Base-by-base conservation (phyloP, 2,329 filamentous ascomycete genomes). In the Esteya vermicola region DNA sequence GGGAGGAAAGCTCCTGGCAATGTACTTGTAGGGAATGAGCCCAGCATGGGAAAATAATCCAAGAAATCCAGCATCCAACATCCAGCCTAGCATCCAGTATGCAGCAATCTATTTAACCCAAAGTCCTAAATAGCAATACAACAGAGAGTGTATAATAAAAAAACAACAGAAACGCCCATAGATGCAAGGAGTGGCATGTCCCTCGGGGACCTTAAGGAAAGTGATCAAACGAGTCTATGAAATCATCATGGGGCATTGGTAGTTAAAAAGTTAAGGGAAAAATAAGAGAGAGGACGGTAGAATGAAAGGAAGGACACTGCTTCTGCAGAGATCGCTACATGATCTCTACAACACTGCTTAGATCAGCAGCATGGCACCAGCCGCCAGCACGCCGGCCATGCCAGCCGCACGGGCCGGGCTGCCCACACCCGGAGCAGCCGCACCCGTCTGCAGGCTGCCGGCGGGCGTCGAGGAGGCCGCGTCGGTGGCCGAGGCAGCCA, bases 401-500 rank as follows among this genome's bases (percentile, higher is more conserved):
- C 44, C 45, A 16, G 47, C 35, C 8, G 48, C n/a, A n/a, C n/a
- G 19, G 16, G 34, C 38, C 7, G 38, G 38, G 27, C 16, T 31
- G 10, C 20, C 21, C 9, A 18, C 19, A n/a, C 21, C 27, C 16
- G 41, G 2, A 6, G 42, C 42, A 14, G 34, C 36, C 2, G 43
- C 45, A 9, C 42, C 45, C 19, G 52, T 54, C 48, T 60, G 57
- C 18, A 60, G 53, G 19, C 45, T 52, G 18, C 50, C 51, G 25
- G 57, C 54, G 16, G 59, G 57, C 4, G 45, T 56, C 9, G 57
- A 22, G 39, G 36, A 54, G 8, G 14, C 47, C 52, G 4, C 51
- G 53, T 3, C 20, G 25, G 39, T 39, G 57, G 16, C 49, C 35
- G 22, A 40, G 2, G 64, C 60, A 10, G 61, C 56, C 30, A 65